Conservation (phyloP, 139 green algal genomes). For the Astrephomene gubernaculifera region DNA sequence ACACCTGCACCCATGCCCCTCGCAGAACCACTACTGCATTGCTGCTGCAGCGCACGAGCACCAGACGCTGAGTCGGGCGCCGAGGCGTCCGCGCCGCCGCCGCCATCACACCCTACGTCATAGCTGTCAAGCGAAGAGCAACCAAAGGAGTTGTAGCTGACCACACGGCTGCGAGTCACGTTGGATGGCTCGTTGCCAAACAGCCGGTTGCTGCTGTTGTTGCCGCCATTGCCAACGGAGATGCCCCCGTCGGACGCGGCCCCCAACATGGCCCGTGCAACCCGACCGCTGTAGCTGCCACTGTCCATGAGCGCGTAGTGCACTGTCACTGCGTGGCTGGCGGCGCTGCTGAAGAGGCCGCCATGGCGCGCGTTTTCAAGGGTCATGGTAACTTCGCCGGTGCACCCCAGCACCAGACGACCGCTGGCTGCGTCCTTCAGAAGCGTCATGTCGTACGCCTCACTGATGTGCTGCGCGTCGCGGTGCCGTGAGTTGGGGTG, state of each 20-base stretch:
- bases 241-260: background rate
- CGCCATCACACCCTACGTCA: background rate
- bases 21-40: background rate
- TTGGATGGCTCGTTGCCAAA: too few relatives aligned
- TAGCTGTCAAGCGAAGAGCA: conserved; percentile 12
- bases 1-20: background rate
- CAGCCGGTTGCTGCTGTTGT: background rate
- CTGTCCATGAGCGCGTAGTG: conserved; percentile 5
- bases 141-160: conserved; percentile 34
- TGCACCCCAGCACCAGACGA: conserved; percentile 14
- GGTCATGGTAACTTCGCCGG: conserved; percentile 19
- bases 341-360: background rate
- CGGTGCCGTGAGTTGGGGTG: background rate
- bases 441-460: background rate
- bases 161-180: background rate
- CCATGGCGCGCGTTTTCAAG: background rate
- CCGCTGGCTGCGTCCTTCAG: conserved; percentile 7
- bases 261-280: too few relatives aligned
- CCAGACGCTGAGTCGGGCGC: background rate
- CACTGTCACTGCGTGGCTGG: background rate
- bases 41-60: background rate
- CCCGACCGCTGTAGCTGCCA: background rate
- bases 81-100: background rate
- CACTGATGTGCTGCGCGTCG: conserved; percentile 9
- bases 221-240: background rate